These are phyloP conservation scores for Colletotrichum nymphaeae DNA, from an alignment of 2,329 filamentous ascomycete species.

Conservation along the genomic window DNA sequence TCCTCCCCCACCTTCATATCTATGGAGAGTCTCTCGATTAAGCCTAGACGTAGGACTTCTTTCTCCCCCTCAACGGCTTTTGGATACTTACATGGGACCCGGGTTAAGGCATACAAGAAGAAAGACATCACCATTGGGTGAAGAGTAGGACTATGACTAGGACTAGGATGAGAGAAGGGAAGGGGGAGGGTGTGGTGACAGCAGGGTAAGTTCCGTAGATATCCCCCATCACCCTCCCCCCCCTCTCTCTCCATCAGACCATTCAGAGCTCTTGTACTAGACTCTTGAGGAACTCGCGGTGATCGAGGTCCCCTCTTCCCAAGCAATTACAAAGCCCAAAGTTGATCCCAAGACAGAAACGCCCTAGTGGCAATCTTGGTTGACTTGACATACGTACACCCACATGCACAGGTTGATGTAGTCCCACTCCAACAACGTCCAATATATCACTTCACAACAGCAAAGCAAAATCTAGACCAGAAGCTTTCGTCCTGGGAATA, in stretches of 20 bases:
- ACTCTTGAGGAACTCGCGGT: not conserved
- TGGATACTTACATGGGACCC: not conserved
- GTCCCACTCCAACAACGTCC: not conserved
- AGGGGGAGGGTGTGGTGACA: not conserved
- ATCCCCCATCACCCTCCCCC: no score
- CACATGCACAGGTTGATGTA: not conserved
- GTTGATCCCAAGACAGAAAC: not conserved
- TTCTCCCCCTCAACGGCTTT: not conserved
- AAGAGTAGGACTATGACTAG: not conserved
- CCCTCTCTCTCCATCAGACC: not conserved
- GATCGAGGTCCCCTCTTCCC: not conserved
- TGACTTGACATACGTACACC: no score
- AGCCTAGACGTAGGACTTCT: not conserved
- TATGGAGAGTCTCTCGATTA: not conserved
- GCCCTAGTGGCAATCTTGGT: not conserved
- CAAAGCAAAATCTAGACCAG: not conserved
- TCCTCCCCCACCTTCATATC: not conserved
- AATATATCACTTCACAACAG: not conserved
- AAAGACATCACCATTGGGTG: not conserved
- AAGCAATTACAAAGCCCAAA: not conserved
- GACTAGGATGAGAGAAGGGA: not conserved
- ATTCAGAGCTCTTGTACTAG: not conserved
- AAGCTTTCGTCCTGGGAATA: not conserved
- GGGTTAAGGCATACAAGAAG: not conserved
- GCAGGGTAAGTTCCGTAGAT: not conserved